phyloP scores from a whole-genome alignment of 164 flowering plant genomes.

The Houttuynia cordata region DNA sequence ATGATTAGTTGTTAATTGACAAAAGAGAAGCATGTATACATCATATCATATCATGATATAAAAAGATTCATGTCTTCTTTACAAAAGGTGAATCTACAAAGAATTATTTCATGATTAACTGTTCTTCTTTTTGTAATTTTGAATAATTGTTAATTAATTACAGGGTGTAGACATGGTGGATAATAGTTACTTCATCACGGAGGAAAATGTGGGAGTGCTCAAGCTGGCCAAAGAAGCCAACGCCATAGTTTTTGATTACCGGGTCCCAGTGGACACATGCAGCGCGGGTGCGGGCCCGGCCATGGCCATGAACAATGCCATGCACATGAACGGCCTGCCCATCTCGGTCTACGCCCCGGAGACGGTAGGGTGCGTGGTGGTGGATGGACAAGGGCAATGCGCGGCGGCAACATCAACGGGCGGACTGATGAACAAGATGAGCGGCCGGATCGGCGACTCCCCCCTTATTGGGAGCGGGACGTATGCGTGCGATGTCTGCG shows the following conservation, averaged over 20 bases:
- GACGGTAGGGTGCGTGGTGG: conserved; percentile 97
- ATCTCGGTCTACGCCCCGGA: conserved; percentile 80
- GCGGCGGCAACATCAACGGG: conserved; percentile 98
- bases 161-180: conserved; percentile 76
- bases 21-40: too few species aligned
- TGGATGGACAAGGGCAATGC: conserved; percentile 67
- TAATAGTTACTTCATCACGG: conserved; percentile 68
- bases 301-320: conserved; percentile 10
- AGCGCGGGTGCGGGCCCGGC: conserved; percentile 28
- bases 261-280: conserved; percentile 62
- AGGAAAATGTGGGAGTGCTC: conserved; percentile 69
- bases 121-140: too few species aligned
- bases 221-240: conserved; percentile 91
- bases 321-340: conserved; percentile 80
- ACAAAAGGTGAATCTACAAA: too few species aligned
- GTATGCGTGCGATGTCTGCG: conserved; percentile 73
- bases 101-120: too few species aligned
- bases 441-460: conserved; percentile 93
- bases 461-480: conserved; percentile 90
- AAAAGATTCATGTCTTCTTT: too few species aligned
- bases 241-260: conserved; percentile 76
- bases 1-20: too few species aligned
- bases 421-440: conserved; percentile 89
- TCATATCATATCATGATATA: too few species aligned
- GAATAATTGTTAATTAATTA: neutral